Conservation (phyloP, 1,139 yeast species). For the Taphrina deformans region DNA sequence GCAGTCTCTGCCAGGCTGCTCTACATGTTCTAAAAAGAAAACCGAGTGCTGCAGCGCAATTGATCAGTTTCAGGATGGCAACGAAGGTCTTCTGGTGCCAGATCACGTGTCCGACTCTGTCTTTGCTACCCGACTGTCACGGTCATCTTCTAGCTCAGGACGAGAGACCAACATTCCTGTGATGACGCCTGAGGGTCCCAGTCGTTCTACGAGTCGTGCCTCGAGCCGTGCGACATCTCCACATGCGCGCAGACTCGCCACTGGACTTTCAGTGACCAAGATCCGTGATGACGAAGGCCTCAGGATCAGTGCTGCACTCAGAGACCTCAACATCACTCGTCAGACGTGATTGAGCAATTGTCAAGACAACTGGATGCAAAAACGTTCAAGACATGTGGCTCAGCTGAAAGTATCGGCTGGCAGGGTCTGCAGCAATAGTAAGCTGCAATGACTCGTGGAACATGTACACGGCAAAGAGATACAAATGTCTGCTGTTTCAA, state of each 20-base stretch:
- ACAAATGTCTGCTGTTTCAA: no score
- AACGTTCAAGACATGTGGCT: no score
- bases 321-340: not conserved
- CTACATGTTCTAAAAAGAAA: not conserved
- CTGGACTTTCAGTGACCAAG: not conserved
- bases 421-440: no score
- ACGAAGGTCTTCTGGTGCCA: constrained; percentile 29
- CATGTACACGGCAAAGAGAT: no score
- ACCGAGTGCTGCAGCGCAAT: constrained; percentile 22
- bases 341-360: no score
- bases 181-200: constrained; percentile 14
- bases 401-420: no score
- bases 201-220: not conserved
- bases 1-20: not conserved
- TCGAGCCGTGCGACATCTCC: constrained; percentile 13
- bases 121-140: not conserved
- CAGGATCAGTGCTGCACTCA: not conserved
- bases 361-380: no score
- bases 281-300: not conserved
- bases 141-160: not conserved
- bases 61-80: constrained; percentile 26
- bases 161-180: constrained; percentile 6
- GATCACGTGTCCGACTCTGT: constrained; percentile 7
- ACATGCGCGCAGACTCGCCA: not conserved
- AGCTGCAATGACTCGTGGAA: no score